Conservation (phyloP, 106 monocot species). For the Posidonia australis region DNA sequence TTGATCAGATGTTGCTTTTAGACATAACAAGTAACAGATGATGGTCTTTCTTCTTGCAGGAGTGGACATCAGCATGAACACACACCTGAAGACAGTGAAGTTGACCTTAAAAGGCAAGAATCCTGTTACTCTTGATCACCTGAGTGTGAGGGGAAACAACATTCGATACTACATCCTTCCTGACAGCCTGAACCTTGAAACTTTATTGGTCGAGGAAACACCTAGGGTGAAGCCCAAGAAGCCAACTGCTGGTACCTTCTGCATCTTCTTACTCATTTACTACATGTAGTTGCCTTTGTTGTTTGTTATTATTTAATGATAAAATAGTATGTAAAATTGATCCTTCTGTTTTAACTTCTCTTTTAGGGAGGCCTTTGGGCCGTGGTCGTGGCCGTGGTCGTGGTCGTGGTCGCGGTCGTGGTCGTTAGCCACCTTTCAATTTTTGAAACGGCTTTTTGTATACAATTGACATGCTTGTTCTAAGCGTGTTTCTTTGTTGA, state of each 20-base stretch:
- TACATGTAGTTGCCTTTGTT: not conserved
- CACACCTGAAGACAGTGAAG: conserved; percentile 91
- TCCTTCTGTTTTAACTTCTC: not conserved
- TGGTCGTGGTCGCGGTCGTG: conserved; percentile 65
- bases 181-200: conserved; percentile 94
- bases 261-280: not conserved
- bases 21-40: too few species aligned
- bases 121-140: conserved; percentile 79
- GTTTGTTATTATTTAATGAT: not conserved
- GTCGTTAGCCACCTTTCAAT: conserved; percentile 22
- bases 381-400: conserved; percentile 66
- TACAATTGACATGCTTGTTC: too few species aligned
- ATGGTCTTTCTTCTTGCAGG: conserved; percentile 28
- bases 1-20: too few species aligned
- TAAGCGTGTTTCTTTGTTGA: too few species aligned
- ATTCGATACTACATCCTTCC: conserved; percentile 90
- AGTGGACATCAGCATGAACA: conserved; percentile 96
- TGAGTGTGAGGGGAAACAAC: conserved; percentile 88
- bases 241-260: conserved; percentile 57
- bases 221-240: conserved; percentile 93
- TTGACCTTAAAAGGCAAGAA: conserved; percentile 85
- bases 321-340: not conserved
- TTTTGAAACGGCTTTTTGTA: too few species aligned
- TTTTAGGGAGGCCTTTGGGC: conserved; percentile 50
- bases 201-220: conserved; percentile 85